A percentile compares a stretch with the other conserved stretches of the same genome.
These are phyloP conservation scores for Fusarium hainanense DNA, from an alignment of 2,329 filamentous ascomycete species.

Conservation along the genomic window DNA sequence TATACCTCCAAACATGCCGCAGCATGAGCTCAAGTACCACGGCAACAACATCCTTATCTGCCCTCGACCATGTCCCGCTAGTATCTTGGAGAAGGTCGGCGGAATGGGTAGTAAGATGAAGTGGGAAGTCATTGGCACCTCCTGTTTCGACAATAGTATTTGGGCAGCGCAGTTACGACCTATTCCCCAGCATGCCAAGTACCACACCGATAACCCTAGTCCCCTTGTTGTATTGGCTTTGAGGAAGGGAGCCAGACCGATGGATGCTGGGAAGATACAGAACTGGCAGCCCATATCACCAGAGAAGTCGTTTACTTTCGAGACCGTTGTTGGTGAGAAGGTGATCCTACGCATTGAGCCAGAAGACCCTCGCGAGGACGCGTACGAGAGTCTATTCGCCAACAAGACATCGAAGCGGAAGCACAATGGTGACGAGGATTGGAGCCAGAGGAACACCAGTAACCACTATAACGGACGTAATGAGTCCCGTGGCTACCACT, in stretches of 20 bases:
- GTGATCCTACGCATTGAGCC: conserved; percentile 83
- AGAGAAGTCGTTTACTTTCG: conserved; percentile 79
- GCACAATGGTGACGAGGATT: conserved; percentile 62
- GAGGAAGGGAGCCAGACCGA: conserved; percentile 77
- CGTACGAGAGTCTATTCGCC: conserved; percentile 71
- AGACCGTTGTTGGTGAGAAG: conserved; percentile 88
- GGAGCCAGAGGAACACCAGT: conserved; percentile 49
- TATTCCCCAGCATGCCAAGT: conserved; percentile 71
- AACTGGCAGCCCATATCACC: conserved; percentile 82
- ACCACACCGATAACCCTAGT: conserved; percentile 81
- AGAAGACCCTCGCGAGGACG: conserved; percentile 70
- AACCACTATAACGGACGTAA: conserved; percentile 53
- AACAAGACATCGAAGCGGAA: conserved; percentile 71
- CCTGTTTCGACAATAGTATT: conserved; percentile 79
- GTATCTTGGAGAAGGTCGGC: conserved; percentile 83
- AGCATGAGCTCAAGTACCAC: conserved; percentile 80
- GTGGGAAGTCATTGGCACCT: conserved; percentile 85
- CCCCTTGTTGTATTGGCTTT: conserved; percentile 87
- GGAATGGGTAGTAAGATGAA: conserved; percentile 84
- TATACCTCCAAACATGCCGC: conserved; percentile 69
- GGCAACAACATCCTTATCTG: conserved; percentile 94
- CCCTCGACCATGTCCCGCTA: conserved; percentile 76
- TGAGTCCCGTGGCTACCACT: conserved; percentile 57
- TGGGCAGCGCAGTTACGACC: conserved; percentile 89
- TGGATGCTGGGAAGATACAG: conserved; percentile 83